Evolutionary conservation across 352 stramenopile species (phyloP).

Genomic region (Phytopythium sindhum): DNA sequence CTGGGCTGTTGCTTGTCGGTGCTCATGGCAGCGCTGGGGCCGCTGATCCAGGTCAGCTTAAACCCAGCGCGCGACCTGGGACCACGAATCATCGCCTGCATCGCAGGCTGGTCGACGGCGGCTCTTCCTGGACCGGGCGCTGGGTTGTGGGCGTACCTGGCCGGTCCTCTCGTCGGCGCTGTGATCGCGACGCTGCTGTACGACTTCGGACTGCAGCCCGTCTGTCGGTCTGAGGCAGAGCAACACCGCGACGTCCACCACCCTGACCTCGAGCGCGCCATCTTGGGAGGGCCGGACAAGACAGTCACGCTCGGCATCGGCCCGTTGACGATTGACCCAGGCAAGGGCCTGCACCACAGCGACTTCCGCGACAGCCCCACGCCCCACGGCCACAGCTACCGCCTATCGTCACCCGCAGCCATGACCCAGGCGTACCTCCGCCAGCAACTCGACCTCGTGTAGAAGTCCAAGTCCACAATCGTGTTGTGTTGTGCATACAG

Average conservation of each 20-base stretch:
- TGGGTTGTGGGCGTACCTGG: conserved; percentile 65
- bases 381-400: conserved; percentile 19
- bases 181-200: conserved; percentile 48
- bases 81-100: conserved; percentile 50
- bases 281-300: neutral
- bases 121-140: conserved; percentile 37
- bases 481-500: too few species aligned
- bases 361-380: conserved; percentile 35
- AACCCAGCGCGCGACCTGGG: conserved; percentile 82
- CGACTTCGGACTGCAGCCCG: conserved; percentile 37
- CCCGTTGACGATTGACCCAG: neutral
- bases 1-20: conserved; percentile 48
- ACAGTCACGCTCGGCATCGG: neutral
- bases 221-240: neutral
- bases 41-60: conserved; percentile 66
- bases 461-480: neutral
- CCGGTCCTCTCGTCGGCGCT: conserved; percentile 54
- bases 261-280: neutral
- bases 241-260: neutral
- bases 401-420: conserved; percentile 20
- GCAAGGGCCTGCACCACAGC: conserved; percentile 22
- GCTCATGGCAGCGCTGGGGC: conserved; percentile 50
- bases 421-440: conserved; percentile 5
- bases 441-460: conserved; percentile 4
- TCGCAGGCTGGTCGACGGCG: conserved; percentile 51